Evolutionary conservation across 2,329 filamentous ascomycete genomes (phyloP), one percentile per base, ranked within the genome.

Genomic region (Camillea tinctor): DNA sequence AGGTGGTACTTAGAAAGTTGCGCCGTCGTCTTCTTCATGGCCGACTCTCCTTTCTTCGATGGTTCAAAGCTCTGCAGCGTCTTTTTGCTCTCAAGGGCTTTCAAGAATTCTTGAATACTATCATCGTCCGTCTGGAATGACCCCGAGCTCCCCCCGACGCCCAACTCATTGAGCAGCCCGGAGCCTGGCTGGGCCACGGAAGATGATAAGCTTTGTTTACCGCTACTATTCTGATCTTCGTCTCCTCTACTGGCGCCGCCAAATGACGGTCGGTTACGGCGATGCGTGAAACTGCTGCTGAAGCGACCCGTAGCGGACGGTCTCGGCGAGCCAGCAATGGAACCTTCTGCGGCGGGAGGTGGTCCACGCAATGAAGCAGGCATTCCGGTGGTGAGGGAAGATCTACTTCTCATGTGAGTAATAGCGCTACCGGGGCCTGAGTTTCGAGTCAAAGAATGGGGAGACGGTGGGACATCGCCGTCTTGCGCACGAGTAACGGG

Each of bases 271-370:
- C 93, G 86, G 24, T 86, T 89, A 57, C 91, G 87, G 52, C 95
- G 87, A 72, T 97, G 92, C 6, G 89, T 91, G 70, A 99, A 99
- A 71, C 93, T 97, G 75, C 94, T 98, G 74, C 92, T 96, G 73
- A 96, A 98, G 52, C 91, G 88, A 61, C 88, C 88, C n/a, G 91
- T 87, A 0, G 89, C 87, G 8, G 87, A 83, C 4, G 92, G 91
- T 63, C 90, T 90, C 2, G 94, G 93, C 7, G 93, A 96, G 58
- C 89, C 87, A 5, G 89, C 87, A 58, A 85, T 79, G 7, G 92
- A 88, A 40, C 86, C 86, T 9, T 89, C 83, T 60, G 87, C 80
- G 0, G 83, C 82, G 17, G 83, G 78, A 6, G 86, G 77, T 4
- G 89, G 87, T 0, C 83, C 87, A 8, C 88, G 82, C 7, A 93